A percentile compares a stretch with the other conserved stretches of the same genome.
These are phyloP conservation scores for Phytophthora megakarya DNA, from an alignment of 352 stramenopile species.

Conservation along the genomic window DNA sequence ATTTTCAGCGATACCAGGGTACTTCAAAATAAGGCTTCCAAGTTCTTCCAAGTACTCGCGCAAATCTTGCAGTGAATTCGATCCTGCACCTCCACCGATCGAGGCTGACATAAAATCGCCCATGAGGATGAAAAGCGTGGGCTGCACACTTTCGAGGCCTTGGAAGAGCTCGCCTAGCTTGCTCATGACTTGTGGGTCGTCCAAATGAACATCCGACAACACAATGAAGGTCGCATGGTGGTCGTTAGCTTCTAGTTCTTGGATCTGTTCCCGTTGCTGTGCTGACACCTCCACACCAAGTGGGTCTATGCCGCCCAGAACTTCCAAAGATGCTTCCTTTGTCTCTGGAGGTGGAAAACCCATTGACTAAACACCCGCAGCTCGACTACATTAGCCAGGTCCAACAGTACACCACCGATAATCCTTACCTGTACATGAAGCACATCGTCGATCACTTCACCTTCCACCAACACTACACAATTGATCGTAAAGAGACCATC, in stretches of 20 bases:
- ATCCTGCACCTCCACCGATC: constrained; percentile 69
- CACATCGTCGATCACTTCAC: constrained; percentile 92
- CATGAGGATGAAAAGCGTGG: constrained; percentile 93
- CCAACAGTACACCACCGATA: not conserved
- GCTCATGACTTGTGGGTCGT: constrained; percentile 90
- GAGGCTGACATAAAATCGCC: constrained; percentile 91
- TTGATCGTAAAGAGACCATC: constrained; percentile 92
- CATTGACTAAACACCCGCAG: constrained; percentile 68
- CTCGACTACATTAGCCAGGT: not conserved
- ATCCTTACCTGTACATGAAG: constrained; percentile 83
- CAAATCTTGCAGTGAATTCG: constrained; percentile 75
- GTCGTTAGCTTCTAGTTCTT: constrained; percentile 74
- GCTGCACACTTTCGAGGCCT: constrained; percentile 76
- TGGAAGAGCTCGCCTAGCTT: constrained; percentile 91
- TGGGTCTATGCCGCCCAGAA: constrained; percentile 80
- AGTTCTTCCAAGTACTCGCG: constrained; percentile 92
- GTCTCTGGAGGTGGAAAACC: constrained; percentile 90
- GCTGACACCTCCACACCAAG: constrained; percentile 82
- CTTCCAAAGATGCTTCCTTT: constrained; percentile 72
- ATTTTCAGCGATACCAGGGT: constrained; percentile 75
- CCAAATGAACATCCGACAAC: constrained; percentile 93
- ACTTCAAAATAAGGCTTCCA: constrained; percentile 89
- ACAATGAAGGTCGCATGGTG: constrained; percentile 93
- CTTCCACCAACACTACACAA: constrained; percentile 93
- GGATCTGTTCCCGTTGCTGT: constrained; percentile 84